Evolutionary conservation across 345 rosid species (phyloP).

Genomic region (Euphorbia pulcherrima): DNA sequence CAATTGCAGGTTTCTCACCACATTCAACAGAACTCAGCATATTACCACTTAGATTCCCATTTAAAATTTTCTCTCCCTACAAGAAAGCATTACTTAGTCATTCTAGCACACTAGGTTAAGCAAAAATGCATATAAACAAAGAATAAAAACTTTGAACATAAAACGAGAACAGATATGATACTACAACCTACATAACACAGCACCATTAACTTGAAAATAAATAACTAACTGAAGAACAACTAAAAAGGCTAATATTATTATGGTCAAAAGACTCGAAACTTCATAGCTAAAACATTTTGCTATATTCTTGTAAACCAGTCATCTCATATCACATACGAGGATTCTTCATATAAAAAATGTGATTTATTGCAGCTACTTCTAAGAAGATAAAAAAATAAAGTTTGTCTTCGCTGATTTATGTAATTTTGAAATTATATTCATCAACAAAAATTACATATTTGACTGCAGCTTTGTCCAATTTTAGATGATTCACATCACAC

Average conservation of each 20-base stretch:
- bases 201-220: background rate
- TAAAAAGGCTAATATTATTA: background rate
- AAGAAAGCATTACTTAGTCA: slow-evolving; percentile 18
- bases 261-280: background rate
- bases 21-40: slow-evolving; percentile 34
- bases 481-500: background rate
- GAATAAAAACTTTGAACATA: background rate
- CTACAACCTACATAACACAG: background rate
- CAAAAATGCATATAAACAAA: slow-evolving; percentile 4
- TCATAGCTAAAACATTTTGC: background rate
- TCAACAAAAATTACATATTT: background rate
- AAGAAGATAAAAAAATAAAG: background rate
- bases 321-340: background rate
- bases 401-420: background rate
- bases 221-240: background rate
- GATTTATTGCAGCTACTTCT: background rate
- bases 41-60: slow-evolving; percentile 31
- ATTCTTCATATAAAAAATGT: background rate
- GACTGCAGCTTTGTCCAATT: slow-evolving; percentile 1
- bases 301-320: background rate
- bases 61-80: slow-evolving; percentile 39
- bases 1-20: slow-evolving; percentile 33
- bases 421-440: background rate
- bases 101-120: slow-evolving; percentile 7
- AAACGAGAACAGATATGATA: background rate